Evolutionary conservation across 331 rosid genomes (phyloP), one percentile per base, ranked within the genome.

Genomic region (Quercus tomentella): DNA sequence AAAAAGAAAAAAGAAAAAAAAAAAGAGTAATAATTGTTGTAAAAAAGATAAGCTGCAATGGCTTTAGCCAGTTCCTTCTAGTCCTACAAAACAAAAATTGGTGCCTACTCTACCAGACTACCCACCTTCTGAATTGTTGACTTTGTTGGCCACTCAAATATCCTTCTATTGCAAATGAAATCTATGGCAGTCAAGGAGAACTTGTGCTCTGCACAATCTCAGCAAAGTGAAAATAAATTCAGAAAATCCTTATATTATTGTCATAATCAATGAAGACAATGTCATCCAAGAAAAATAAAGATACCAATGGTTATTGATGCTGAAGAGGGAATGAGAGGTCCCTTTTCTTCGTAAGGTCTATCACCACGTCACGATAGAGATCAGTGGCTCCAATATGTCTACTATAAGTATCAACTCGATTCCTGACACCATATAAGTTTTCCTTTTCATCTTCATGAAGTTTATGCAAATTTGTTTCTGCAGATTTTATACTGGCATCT

Each of bases 341-440:
- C 62, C 43, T 45, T 72, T 43, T 30, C n/a, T 33, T 70, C 15
- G 45, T 18, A 2, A 70, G 25, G 55, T 72, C 82, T 31, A 78
- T 56, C 69, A 75, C 67, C 45, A 54, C 22, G 20, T 79, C 56
- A 30, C 60, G 5, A 20, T 76, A 72, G 52, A 82, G 25, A 54
- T 76, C 70, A 41, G 80, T 43, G 66, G 76, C 68, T 30, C 77
- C 77, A 31, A 82, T 76, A 31, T 81, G 66, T 28, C 14, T 65
- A 5, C 61, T 21, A 54, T 84, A 82, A 51, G 69, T 60, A 4
- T 84, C 86, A 22, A 84, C 76, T 52, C 31, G 60, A 6, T 84
- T 76, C 30, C 70, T 57, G 30, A 79, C 25, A n/a, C 79, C 12
- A 4, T 0, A 6, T n/a, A 77, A 21, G 21, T 84, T 84, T 76